Conservation (phyloP, 768 basidiomycete species). For the Auriscalpium orientale region DNA sequence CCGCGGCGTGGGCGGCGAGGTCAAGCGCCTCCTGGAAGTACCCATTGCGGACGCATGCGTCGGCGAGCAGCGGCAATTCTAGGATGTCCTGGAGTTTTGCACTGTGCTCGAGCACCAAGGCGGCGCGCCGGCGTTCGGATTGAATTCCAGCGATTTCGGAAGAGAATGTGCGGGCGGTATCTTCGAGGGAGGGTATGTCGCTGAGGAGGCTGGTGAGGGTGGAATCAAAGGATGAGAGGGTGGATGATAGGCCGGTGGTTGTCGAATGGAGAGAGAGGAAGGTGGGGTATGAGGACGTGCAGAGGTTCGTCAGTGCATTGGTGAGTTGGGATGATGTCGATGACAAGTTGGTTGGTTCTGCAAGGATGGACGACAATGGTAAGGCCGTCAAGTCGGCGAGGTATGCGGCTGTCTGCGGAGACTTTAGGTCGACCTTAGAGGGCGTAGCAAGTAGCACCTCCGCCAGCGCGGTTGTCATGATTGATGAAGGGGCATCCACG, state of each 20-base stretch:
- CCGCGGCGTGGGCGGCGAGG: constrained; percentile 62
- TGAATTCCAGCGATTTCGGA: constrained; percentile 69
- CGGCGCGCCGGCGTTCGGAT: constrained; percentile 64
- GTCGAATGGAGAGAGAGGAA: constrained; percentile 84
- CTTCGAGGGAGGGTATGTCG: constrained; percentile 73
- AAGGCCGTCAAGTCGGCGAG: constrained; percentile 59
- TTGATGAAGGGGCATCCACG: background rate
- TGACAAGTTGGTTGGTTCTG: constrained; percentile 69
- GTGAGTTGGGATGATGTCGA: constrained; percentile 84
- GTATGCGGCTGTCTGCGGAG: constrained; percentile 36
- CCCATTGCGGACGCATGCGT: constrained; percentile 88
- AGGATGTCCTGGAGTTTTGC: constrained; percentile 90
- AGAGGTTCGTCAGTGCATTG: constrained; percentile 82
- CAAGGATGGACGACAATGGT: constrained; percentile 57
- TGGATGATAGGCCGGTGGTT: constrained; percentile 62
- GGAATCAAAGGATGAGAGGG: constrained; percentile 65
- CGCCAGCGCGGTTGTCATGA: background rate
- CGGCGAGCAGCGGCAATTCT: constrained; percentile 84
- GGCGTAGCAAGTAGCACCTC: background rate
- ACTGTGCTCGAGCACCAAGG: constrained; percentile 86
- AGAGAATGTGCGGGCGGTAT: constrained; percentile 63
- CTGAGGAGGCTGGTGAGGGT: constrained; percentile 66
- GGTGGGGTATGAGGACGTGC: constrained; percentile 85
- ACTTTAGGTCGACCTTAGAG: constrained; percentile 10
- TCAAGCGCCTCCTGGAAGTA: constrained; percentile 90